Evolutionary conservation across 495 filamentous ascomycete genomes (phyloP), one percentile per base, ranked within the genome.

Genomic region (Oleoguttula mirabilis): DNA sequence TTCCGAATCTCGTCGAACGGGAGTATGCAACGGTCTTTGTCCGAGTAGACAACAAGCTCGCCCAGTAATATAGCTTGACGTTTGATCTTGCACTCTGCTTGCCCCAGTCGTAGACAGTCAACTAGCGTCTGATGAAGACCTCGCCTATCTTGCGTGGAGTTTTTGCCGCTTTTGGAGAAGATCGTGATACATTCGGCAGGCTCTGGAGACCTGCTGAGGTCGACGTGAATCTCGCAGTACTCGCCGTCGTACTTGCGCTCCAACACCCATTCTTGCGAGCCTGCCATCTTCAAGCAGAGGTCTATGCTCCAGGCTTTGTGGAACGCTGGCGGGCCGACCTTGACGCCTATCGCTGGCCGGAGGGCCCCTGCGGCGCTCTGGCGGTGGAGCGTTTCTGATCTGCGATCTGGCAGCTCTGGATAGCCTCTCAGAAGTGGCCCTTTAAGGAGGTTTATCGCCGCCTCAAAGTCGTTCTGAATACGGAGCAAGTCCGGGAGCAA

Each of bases 131-230:
- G 58, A 44, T 84, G 72, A 14, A 90, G 59, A 7, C 63, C 68
- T 17, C 54, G 54, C 21, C 81, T 71, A 58, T 92, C 86, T 33
- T 57, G 38, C 0, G 84, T 93, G 6, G 84, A 88, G 47, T 93
- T 83, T 52, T 88, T 88, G 27, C 86, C 84, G 46, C 83, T 88
- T 60, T 94, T 94, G 7, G 84, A 90, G 55, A 92, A 92, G 21
- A 94, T 84, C 33, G 79, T 77, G 7, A 93, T 76, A 25, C 63
- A 67, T 22, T 69, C 66, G 3, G 67, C 41, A 0, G 54, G 53
- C 10, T 10, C 11, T 4, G 37, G 14, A 2, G 38, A 49, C 32
- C 71, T 76, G 3, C 65, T 63, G 14, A 84, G 63, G 45, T 92
- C 76, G 16, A 94, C 71, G 45, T 94, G 86, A 20, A 93, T 77